These are phyloP conservation scores for Corynascus novoguineensis DNA, from an alignment of 495 filamentous ascomycete genomes.

Conservation along the genomic window DNA sequence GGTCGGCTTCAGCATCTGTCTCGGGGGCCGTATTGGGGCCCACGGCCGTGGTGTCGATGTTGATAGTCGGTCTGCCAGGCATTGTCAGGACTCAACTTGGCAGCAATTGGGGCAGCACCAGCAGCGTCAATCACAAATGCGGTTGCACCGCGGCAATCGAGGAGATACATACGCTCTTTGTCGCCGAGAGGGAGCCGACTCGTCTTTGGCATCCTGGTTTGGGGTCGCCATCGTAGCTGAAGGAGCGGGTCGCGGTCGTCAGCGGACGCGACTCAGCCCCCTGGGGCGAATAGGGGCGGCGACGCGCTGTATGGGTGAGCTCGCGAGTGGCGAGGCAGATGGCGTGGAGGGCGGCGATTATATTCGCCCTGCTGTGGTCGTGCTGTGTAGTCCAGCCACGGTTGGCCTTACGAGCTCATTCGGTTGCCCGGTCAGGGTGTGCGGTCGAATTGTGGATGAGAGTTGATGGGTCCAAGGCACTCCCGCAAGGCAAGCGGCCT, in stretches of 20 bases:
- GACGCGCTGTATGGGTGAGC: neutral
- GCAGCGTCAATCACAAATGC: neutral
- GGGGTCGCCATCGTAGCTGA: constrained; percentile 28
- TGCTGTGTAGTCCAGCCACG: constrained; percentile 21
- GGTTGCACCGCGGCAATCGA: neutral
- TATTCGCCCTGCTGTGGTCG: too few relatives aligned
- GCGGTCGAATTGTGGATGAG: neutral
- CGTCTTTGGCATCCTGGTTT: constrained; percentile 15
- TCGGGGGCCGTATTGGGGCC: constrained; percentile 30
- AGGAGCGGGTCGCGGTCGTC: constrained; percentile 18
- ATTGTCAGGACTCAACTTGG: constrained; percentile 18
- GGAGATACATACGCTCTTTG: constrained; percentile 27
- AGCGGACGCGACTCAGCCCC: constrained; percentile 18
- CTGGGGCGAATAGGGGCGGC: constrained; percentile 10
- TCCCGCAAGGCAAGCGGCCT: neutral
- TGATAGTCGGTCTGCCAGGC: constrained; percentile 57
- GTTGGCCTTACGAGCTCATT: constrained; percentile 8
- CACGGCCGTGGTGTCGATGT: constrained; percentile 69
- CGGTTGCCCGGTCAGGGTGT: constrained; percentile 3
- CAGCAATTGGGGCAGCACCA: neutral
- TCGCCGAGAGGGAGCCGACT: constrained; percentile 20
- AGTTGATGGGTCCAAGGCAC: neutral
- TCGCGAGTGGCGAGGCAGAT: constrained; percentile 14
- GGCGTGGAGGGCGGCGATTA: neutral
- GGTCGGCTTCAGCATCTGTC: constrained; percentile 13